A percentile compares a stretch with the other conserved stretches of the same genome.
Evolutionary conservation across 352 stramenopile species (phyloP).

Genomic region (Phytophthora fragariaefolia): DNA sequence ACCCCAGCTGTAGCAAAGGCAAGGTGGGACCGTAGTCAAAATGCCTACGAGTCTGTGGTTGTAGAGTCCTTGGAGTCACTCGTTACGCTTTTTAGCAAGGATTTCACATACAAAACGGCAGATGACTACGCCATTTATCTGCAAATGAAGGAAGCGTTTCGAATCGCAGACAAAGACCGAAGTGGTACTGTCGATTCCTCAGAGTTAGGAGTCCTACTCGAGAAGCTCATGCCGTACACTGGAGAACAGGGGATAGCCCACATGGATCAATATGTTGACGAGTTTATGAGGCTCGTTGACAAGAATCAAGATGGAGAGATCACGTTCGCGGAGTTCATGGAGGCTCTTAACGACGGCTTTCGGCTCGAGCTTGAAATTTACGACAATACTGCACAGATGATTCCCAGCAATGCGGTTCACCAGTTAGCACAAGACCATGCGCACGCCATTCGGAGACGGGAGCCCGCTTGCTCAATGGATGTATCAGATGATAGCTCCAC

Average conservation of each 20-base stretch:
- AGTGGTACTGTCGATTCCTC: conserved; percentile 65
- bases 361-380: conserved; percentile 78
- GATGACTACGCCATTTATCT: conserved; percentile 75
- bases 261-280: conserved; percentile 78
- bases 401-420: conserved; percentile 14
- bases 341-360: conserved; percentile 76
- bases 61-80: conserved; percentile 66
- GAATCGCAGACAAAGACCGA: conserved; percentile 65
- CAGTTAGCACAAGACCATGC: neutral
- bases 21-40: conserved; percentile 44
- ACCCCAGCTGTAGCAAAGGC: conserved; percentile 26
- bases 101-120: conserved; percentile 57
- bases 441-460: conserved; percentile 3
- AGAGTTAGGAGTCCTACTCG: conserved; percentile 64
- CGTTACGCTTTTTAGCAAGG: conserved; percentile 59
- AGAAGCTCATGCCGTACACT: conserved; percentile 72
- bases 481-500: conserved; percentile 32
- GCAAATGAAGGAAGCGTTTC: conserved; percentile 84
- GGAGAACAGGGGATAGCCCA: conserved; percentile 46
- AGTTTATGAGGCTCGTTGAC: conserved; percentile 81
- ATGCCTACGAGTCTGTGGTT: conserved; percentile 45
- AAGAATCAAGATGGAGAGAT: conserved; percentile 69
- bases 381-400: conserved; percentile 41
- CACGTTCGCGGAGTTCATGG: conserved; percentile 79
- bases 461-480: conserved; percentile 26